Base-by-base conservation (phyloP, 2,329 filamentous ascomycete species). In the Paracoccidioides lutzii region DNA sequence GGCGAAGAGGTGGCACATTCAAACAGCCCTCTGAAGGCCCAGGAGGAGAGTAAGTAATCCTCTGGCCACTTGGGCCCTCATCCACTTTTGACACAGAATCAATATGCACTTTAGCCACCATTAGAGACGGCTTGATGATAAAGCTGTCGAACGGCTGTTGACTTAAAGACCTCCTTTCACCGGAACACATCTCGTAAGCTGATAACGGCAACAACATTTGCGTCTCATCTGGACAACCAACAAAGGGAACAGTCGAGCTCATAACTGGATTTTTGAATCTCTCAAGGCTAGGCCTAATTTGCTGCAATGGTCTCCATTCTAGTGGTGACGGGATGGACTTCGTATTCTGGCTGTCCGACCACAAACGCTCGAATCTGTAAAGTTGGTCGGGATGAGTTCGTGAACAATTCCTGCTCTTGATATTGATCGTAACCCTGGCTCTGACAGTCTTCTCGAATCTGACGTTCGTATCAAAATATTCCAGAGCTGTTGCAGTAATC, bases 371-470 rank as follows among this genome's bases (percentile, higher is more conserved):
- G 9, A 32, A 32, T 6, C 35, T 22, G 5, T n/a, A 22, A 14
- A 15, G 43, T 52, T 50, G 14, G 30, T 14, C 38, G 9, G 38
- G 14, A 30, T 41, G 28, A 3, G 15, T 2, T 42, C 33, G 22
- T 14, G 38, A n/a, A 33, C 2, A 41, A 10, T 32, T 12, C 14
- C 37, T 33, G 9, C 7, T 22, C n/a, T 32, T 42, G 32, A 64
- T 42, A 10, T 55, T 59, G 43, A 64, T 33, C 15, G 49, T 58
- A 14, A 64, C 48, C 5, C 53, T 54, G 43, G 58, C 50, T 40
- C 60, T 59, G 46, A 64, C 41, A 9, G 55, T 59, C 33, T 60
- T 58, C 54, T 64, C 59, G 43, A 59, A 59, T 14, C 54, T 58
- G 12, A 59, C 53, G 2, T 32, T 51, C 4, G 52, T n/a, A 33